Evolutionary conservation across 257 asterid species (phyloP).

Genomic region (Misopates orontium): DNA sequence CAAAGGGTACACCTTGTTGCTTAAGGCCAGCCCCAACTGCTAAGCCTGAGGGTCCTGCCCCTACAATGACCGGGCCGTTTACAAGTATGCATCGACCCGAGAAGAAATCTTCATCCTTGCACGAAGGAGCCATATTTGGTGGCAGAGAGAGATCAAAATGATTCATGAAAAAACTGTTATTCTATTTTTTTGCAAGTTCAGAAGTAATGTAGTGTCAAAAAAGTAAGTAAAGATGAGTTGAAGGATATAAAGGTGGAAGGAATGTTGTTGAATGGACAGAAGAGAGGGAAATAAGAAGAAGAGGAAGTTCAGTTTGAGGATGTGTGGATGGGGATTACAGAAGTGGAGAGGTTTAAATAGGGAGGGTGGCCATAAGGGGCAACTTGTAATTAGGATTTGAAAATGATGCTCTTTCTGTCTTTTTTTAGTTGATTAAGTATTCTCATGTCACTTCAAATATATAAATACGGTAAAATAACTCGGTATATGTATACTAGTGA

Average conservation of each 20-base stretch:
- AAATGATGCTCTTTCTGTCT: slow-evolving; percentile 41
- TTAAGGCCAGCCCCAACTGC: slow-evolving; percentile 85
- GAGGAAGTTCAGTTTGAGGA: slow-evolving; percentile 23
- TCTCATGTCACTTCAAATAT: background rate
- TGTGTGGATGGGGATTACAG: slow-evolving; percentile 75
- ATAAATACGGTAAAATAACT: too few relatives aligned
- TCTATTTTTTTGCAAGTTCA: background rate
- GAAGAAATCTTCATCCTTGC: slow-evolving; percentile 50
- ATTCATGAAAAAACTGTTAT: slow-evolving; percentile 33
- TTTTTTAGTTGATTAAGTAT: slow-evolving; percentile 37
- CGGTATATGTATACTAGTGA: background rate
- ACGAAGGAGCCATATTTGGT: slow-evolving; percentile 29
- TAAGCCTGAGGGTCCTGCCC: slow-evolving; percentile 91
- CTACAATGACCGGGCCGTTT: slow-evolving; percentile 86
- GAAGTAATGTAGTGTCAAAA: slow-evolving; percentile 1
- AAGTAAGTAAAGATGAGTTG: background rate
- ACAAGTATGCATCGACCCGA: slow-evolving; percentile 74
- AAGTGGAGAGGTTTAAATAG: slow-evolving; percentile 64
- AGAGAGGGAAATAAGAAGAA: slow-evolving; percentile 30
- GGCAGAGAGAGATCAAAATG: slow-evolving; percentile 42
- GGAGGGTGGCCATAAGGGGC: slow-evolving; percentile 40
- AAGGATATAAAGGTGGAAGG: too few relatives aligned
- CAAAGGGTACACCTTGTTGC: slow-evolving; percentile 77
- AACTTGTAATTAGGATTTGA: slow-evolving; percentile 45
- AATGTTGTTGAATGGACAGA: too few relatives aligned